Conservation (phyloP, 179 eudicot species). For the Vitellaria paradoxa region DNA sequence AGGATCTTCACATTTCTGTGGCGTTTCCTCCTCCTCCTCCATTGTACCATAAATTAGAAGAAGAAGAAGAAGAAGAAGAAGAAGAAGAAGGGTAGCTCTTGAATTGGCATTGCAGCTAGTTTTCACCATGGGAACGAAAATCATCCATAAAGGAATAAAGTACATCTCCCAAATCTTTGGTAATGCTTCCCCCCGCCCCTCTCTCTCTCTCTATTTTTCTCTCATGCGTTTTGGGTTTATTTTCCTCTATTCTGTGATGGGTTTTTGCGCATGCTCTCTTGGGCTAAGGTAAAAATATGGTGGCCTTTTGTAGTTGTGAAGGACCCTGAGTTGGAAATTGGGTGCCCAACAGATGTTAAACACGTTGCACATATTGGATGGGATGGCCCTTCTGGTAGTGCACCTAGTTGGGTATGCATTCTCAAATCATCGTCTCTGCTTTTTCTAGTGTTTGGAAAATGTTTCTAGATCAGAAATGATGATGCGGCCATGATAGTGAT, state of each 20-base stretch:
- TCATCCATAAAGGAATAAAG: slow-evolving; percentile 66
- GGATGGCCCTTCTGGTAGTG: slow-evolving; percentile 66
- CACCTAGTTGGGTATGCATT: slow-evolving; percentile 72
- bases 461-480: neutral
- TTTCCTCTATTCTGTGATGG: neutral
- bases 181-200: slow-evolving; percentile 17
- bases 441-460: neutral
- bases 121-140: slow-evolving; percentile 49
- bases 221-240: neutral
- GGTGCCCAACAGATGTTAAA: slow-evolving; percentile 85
- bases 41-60: neutral
- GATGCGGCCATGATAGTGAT: too few relatives aligned
- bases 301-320: slow-evolving; percentile 36
- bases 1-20: slow-evolving; percentile 12
- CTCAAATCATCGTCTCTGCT: neutral
- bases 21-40: neutral
- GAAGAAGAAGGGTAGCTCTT: neutral
- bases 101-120: neutral
- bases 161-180: slow-evolving; percentile 69
- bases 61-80: too few relatives aligned
- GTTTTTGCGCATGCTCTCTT: neutral
- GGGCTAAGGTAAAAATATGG: neutral
- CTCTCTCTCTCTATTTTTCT: neutral
- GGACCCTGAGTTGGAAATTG: slow-evolving; percentile 79
- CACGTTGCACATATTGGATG: slow-evolving; percentile 92